Evolutionary conservation across 2,329 filamentous ascomycete genomes (phyloP), one percentile per base, ranked within the genome.

Genomic region (Aspergillus sp.): DNA sequence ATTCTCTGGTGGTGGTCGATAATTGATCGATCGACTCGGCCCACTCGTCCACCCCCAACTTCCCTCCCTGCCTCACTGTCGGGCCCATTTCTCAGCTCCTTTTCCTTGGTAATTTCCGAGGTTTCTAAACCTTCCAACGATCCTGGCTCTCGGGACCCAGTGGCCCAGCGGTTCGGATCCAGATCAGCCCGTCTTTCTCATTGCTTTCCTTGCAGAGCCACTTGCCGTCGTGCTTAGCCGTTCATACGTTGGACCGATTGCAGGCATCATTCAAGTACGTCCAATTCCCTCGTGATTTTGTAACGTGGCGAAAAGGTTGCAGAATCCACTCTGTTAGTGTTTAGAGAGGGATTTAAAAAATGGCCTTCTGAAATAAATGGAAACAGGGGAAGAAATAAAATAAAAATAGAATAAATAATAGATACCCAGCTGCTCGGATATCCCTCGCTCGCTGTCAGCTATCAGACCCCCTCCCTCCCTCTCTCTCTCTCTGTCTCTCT

Each of bases 271-370:
- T 32, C 45, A 51, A 40, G 38, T 44, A 46, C 47, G 47, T 56
- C 32, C 34, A 50, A 48, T 40, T 45, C 41, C 53, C 58, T 59
- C 64, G 59, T 67, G 61, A 65, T 58, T 63, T 59, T 63, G 59
- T 56, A 66, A 62, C 64, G 65, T 67, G 65, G 61, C 63, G 59
- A 64, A 61, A 50, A 17, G 34, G 34, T 38, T 53, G 55, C 54
- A 61, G 53, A 49, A 53, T 48, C 46, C 19, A 47, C 42, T 52
- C 36, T 42, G 14, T 47, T 43, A 43, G 34, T n/a, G 29, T 7
- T 20, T 13, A 25, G 25, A 25, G 41, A 40, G 41, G 46, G 36
- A 53, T 42, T 52, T 43, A 13, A 34, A 43, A n/a, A 23, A 17
- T 3, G 34, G 2, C 34, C 34, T 6, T 3, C 34, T 38, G 14